phyloP scores from a whole-genome alignment of 345 rosid species.

The Aquilaria malaccensis region DNA sequence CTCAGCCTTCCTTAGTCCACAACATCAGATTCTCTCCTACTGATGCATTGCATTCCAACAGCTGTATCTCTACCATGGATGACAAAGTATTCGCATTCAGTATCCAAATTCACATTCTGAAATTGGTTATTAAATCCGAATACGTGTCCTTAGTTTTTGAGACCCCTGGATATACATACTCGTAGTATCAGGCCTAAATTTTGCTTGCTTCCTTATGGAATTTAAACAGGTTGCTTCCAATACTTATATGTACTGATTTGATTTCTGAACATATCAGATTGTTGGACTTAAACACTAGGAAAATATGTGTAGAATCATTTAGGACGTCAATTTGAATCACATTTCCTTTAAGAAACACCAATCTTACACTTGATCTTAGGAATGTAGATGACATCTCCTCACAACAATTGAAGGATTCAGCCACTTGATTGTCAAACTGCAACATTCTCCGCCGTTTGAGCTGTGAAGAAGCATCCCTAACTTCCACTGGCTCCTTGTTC shows the following conservation, averaged over 20 bases:
- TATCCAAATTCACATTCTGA: too few species aligned
- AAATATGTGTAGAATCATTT: background rate
- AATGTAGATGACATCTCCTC: conserved; percentile 60
- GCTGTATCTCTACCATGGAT: too few species aligned
- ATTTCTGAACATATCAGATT: background rate
- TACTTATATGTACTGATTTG: background rate
- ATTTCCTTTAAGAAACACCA: conserved; percentile 1
- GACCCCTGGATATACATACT: too few species aligned
- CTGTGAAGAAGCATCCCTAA: conserved; percentile 43
- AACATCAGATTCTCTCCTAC: too few species aligned
- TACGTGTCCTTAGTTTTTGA: too few species aligned
- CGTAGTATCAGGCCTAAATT: too few species aligned
- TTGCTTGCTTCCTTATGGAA: background rate
- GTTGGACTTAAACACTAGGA: background rate
- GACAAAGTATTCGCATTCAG: too few species aligned
- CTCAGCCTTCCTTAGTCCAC: too few species aligned
- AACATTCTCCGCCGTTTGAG: conserved; percentile 88
- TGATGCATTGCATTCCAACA: too few species aligned
- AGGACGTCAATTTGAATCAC: background rate
- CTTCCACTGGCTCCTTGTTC: conserved; percentile 43
- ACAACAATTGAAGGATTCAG: conserved; percentile 43
- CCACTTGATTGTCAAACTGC: conserved; percentile 55
- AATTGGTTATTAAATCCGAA: too few species aligned
- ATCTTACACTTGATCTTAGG: conserved; percentile 59
- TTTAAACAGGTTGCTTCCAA: background rate